Evolutionary conservation across 805 yeast species (phyloP), one percentile per base, ranked within the genome.

Genomic region (Lipomyces yamadae): DNA sequence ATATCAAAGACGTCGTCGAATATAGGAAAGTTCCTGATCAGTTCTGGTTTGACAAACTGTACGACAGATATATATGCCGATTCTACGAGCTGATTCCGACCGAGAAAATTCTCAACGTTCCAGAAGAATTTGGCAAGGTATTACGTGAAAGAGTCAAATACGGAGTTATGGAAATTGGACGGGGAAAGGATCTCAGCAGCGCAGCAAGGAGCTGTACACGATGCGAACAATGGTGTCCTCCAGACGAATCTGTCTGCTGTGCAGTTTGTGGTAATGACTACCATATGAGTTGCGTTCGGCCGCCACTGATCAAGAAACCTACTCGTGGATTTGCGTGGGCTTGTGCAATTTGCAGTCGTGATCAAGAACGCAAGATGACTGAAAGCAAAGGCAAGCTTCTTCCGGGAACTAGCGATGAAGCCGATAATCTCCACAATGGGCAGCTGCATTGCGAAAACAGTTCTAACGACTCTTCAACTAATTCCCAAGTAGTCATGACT

Each of bases 241-340:
- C 88, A 0, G 80, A 83, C 15, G 95, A 91, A 72, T 86, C 93
- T 0, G 87, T 93, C 5, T 84, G 82, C 69, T 93, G 98, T 78
- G 89, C 90, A n/a, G 88, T 83, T 61, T 93, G 98, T 76, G 81
- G 82, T 11, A 82, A 83, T 18, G 81, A 81, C 66, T 91, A 87
- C 71, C 98, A 93, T 78, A 85, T 92, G 85, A 81, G 86, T 48
- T 93, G 98, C 74, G 83, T 92, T 58, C 91, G 89, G 67, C 97
- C 97, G 0, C 97, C 97, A 0, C 77, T 92, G 52, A 76, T 84
- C 61, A 85, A 85, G 69, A 90, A 90, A 73, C 97, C 97, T 0
- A 87, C 90, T 56, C 80, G 96, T 65, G 97, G 97, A 0, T 90
- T 91, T 75, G 90, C 92, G 7, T 93, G 97, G 97, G 84, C 91